A percentile compares a stretch with the other conserved stretches of the same genome.
Evolutionary conservation across 352 stramenopile genomes (phyloP).

Genomic region (Pythium phragmitis): DNA sequence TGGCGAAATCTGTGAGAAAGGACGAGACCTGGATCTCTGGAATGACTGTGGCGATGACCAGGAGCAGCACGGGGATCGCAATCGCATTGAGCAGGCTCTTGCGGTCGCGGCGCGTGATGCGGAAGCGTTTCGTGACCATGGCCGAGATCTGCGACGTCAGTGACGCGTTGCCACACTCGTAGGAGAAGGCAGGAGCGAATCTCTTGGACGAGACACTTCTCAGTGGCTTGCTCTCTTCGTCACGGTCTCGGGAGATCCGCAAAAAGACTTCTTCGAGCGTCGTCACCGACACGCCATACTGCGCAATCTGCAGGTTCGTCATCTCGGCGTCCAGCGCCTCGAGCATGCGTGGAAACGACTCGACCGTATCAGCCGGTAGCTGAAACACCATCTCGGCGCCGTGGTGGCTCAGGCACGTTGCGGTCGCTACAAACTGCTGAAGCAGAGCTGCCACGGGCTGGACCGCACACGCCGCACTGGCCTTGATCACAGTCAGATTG

Average conservation of each 20-base stretch:
- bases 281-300: constrained; percentile 96
- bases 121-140: constrained; percentile 45
- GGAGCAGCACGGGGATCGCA: constrained; percentile 41
- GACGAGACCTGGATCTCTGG: constrained; percentile 45
- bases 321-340: constrained; percentile 55
- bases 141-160: constrained; percentile 45
- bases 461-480: constrained; percentile 33
- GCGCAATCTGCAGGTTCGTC: constrained; percentile 51
- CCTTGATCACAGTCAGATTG: constrained; percentile 44
- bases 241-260: constrained; percentile 32
- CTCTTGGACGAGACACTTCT: constrained; percentile 78
- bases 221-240: constrained; percentile 5
- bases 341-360: constrained; percentile 89
- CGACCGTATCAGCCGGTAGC: constrained; percentile 60
- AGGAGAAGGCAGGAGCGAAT: constrained; percentile 72
- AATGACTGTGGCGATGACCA: constrained; percentile 37
- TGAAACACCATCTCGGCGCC: constrained; percentile 94
- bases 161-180: constrained; percentile 27
- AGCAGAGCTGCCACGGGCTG: constrained; percentile 39
- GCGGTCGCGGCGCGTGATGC: constrained; percentile 40
- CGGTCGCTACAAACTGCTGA: constrained; percentile 57
- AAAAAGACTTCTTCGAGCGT: constrained; percentile 98
- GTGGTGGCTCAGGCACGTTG: constrained; percentile 84
- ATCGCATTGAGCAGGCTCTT: constrained; percentile 42
- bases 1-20: constrained; percentile 41